A percentile compares a stretch with the other conserved stretches of the same genome.
These are phyloP conservation scores for Saccharomycopsis malanga DNA, from an alignment of 805 yeast species.

Conservation along the genomic window DNA sequence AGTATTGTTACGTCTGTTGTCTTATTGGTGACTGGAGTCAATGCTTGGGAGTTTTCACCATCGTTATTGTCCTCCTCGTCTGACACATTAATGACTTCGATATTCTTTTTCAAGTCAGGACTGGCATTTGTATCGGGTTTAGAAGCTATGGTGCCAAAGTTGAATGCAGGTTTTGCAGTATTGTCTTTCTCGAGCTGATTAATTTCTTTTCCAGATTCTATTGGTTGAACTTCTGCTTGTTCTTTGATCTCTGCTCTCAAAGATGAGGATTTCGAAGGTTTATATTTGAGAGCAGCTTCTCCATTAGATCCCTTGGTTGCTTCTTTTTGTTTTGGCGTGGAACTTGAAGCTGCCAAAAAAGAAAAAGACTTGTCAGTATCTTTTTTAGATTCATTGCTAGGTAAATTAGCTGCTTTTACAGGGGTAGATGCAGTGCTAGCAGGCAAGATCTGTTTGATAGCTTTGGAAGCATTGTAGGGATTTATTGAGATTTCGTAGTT, in stretches of 20 bases:
- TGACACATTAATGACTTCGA: not conserved
- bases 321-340: no score
- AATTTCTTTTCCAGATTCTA: not conserved
- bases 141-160: no score
- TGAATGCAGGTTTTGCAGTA: no score
- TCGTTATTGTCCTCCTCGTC: not conserved
- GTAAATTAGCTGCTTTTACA: not conserved
- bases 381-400: not conserved
- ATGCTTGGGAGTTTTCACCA: not conserved
- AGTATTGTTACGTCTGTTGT: not conserved
- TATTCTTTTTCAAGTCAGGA: no score
- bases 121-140: no score
- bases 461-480: no score
- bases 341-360: no score
- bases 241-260: constrained; percentile 7
- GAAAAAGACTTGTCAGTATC: no score
- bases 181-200: no score
- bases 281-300: constrained; percentile 5
- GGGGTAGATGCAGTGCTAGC: no score
- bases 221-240: not conserved
- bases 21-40: not conserved
- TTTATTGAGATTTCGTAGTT: constrained; percentile 17
- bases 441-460: no score
- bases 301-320: no score
- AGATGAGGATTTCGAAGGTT: constrained; percentile 14